Evolutionary conservation across 139 green algal genomes (phyloP), one percentile per base, ranked within the genome.

Genomic region (Pedinophyceae sp.): DNA sequence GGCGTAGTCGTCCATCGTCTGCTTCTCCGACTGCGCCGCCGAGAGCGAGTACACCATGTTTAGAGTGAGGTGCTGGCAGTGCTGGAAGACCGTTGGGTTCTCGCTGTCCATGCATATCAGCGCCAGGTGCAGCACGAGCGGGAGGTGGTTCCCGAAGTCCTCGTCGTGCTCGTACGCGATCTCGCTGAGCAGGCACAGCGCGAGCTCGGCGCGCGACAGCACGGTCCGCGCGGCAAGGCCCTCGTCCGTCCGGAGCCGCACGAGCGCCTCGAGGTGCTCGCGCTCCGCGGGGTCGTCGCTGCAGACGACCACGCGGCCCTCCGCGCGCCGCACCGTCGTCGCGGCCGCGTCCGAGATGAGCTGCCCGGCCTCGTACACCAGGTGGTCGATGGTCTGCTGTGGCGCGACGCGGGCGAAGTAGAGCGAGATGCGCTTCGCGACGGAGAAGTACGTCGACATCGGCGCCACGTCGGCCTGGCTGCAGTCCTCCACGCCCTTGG

Each of bases 81-180:
- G 65, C 16, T 67, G 58, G 41, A 58, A 54, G 26, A 82, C 68
- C 3, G 67, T 30, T 20, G 55, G 56, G 29, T 68, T 47, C 4
- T 24, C 6, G 50, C 23, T 48, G 52, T 74, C 59, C 59, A 72
- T 60, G 17, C 30, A 46, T 2, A 72, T 62, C 25, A 78, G 28
- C 10, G 69, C 68, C 19, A 70, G 61, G 54, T 95, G 86, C 30
- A 89, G 69, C 27, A 95, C 69, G 20, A 86, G 63, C 27, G 82
- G 72, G 43, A 94, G 59, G 64, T 96, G 85, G 6, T 53, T 60
- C 2, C 72, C 66, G 39, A 95, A 75, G 54, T 90, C 81, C 52
- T 86, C 85, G 19, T 88, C 79, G 47, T 93, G 86, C 61, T 95
- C 86, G 30, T 82, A 91, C 1, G 81, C 84, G 27, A 95, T 70